Conservation (phyloP, 106 monocot genomes). For the Acanthochlamys bracteata region DNA sequence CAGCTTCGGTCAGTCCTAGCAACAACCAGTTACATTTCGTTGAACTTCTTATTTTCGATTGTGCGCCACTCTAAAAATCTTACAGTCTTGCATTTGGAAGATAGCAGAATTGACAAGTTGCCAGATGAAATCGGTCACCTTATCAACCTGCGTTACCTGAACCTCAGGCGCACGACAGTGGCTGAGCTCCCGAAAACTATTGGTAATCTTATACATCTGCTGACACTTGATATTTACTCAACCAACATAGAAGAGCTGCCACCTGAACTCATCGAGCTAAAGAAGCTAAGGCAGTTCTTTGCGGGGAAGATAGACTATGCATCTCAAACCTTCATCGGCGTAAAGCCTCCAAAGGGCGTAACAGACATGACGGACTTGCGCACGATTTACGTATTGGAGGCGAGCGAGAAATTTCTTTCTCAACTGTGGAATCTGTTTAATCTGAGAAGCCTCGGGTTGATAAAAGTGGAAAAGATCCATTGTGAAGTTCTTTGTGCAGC, state of each 20-base stretch:
- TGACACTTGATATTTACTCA: constrained; percentile 6
- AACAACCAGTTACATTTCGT: background rate
- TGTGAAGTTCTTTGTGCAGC: constrained; percentile 4
- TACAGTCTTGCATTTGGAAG: constrained; percentile 1
- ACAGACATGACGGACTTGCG: background rate
- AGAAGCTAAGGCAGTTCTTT: constrained; percentile 16
- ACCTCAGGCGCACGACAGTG: constrained; percentile 12
- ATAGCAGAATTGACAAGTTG: background rate
- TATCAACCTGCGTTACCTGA: constrained; percentile 16
- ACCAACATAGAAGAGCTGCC: constrained; percentile 9
- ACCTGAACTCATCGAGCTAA: constrained; percentile 3
- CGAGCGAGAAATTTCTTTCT: background rate
- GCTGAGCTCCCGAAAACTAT: constrained; percentile 12
- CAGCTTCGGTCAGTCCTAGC: constrained; percentile 11
- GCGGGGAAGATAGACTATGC: background rate
- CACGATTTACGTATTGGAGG: background rate
- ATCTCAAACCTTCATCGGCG: background rate
- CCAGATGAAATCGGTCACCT: constrained; percentile 14
- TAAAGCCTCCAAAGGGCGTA: background rate
- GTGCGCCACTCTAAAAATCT: constrained; percentile 1
- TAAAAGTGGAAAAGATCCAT: background rate
- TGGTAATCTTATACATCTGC: constrained; percentile 13
- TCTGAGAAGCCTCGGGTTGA: background rate
- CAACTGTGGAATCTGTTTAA: background rate
- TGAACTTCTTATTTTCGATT: background rate